Evolutionary conservation across 2,329 filamentous ascomycete species (phyloP), one percentile per base, ranked within the genome.

Genomic region (Capronia americana): DNA sequence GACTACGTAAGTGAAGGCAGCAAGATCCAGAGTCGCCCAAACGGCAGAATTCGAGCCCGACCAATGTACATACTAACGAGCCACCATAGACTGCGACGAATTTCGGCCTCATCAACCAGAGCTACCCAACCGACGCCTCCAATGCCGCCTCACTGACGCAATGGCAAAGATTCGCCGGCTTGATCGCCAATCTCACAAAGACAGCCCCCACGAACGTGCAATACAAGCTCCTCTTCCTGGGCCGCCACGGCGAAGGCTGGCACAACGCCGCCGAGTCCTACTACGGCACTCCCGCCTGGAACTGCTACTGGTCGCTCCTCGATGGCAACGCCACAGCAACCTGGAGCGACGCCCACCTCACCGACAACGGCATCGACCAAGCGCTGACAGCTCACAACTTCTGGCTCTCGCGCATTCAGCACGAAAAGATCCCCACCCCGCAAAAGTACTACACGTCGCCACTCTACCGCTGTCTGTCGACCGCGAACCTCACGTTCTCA

Each of bases 291-390:
- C 79, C 82, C 14, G 80, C 81, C 2, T 89, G 87, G 87, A 85
- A 89, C 76, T 84, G 82, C 73, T 85, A 88, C 78, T 89, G 85
- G 84, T 83, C 84, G 17, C 81, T 85, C 68, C 82, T 82, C 11
- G 82, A 87, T 53, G 87, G 87, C 70, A 85, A 88, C 71, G 78
- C 76, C 10, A 84, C 82, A 7, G 77, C 80, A 8, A 81, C 74
- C 46, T 89, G 86, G 87, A 78, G 81, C 3, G 87, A 89, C 71
- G 85, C 87, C 0, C 81, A 83, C 59, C 79, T 89, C 6, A 88
- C 86, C 0, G 73, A 78, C 0, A 71, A 74, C 0, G 87, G 87
- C 10, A 77, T 82, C 56, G 71, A 76, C 5, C 86, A 89, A 73
- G 86, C 86, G 1, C 78, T 70, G 46, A 78, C 73, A 23, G 81